Conservation (phyloP, 805 yeast genomes). For the Wickerhamiella occidentalis region DNA sequence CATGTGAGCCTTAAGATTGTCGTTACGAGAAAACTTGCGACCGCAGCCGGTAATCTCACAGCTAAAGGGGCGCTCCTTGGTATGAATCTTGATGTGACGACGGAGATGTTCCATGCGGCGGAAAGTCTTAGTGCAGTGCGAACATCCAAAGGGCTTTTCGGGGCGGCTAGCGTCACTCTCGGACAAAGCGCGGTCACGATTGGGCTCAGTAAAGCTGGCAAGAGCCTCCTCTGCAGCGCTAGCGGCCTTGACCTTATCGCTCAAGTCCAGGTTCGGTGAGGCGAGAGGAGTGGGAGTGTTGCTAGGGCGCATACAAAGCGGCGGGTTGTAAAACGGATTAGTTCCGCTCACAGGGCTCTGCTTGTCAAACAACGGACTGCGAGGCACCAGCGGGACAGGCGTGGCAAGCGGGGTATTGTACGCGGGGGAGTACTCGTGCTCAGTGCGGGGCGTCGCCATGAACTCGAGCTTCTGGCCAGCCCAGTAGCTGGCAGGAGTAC, state of each 20-base stretch:
- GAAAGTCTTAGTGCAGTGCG: conserved; percentile 29
- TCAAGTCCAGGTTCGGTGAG: conserved; percentile 4
- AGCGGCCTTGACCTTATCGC: conserved; percentile 12
- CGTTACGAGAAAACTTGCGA: conserved; percentile 57
- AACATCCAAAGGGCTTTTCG: conserved; percentile 29
- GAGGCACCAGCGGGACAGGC: conserved; percentile 12
- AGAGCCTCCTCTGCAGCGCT: conserved; percentile 12
- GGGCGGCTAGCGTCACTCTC: conserved; percentile 7
- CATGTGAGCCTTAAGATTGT: conserved; percentile 67
- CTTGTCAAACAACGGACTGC: conserved; percentile 3
- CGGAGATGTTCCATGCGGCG: conserved; percentile 34
- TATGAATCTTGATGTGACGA: conserved; percentile 60
- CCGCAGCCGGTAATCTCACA: conserved; percentile 48
- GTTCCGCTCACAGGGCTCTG: conserved; percentile 7
- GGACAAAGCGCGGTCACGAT: conserved; percentile 3
- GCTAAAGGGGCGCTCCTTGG: conserved; percentile 63
- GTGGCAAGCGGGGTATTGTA: conserved; percentile 14
- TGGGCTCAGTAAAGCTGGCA: conserved; percentile 13
- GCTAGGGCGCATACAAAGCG: conserved; percentile 5
- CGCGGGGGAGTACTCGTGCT: conserved; percentile 1
- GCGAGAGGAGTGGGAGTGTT: neutral
- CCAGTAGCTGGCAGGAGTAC: conserved; percentile 11
- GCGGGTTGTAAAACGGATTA: conserved; percentile 29
- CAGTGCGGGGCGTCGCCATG: conserved; percentile 8
- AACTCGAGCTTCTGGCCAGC: conserved; percentile 12